Conservation (phyloP, 2,329 filamentous ascomycete species). For the Xylaria sp. region DNA sequence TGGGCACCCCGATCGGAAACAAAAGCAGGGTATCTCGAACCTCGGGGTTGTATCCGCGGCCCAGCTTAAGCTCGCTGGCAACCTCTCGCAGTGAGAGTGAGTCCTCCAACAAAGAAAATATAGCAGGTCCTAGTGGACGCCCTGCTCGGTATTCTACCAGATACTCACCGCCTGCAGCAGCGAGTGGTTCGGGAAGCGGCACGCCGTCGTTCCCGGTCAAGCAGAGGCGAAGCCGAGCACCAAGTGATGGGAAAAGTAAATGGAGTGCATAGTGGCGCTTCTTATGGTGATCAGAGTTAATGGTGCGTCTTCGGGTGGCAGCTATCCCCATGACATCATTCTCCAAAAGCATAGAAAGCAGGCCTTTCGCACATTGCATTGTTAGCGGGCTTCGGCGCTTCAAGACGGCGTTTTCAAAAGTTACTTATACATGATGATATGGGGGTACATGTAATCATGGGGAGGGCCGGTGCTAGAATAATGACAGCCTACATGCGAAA, state of each 20-base stretch:
- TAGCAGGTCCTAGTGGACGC: constrained; percentile 20
- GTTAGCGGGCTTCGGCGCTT: not conserved
- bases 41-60: constrained; percentile 31
- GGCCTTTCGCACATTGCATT: constrained; percentile 10
- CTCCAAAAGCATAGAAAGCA: constrained; percentile 11
- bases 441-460: not conserved
- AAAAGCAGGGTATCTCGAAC: constrained; percentile 34
- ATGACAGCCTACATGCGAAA: not conserved
- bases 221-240: constrained; percentile 33
- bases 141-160: constrained; percentile 28
- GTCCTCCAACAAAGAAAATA: constrained; percentile 40
- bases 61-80: constrained; percentile 27
- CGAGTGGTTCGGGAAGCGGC: constrained; percentile 4
- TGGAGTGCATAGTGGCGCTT: constrained; percentile 32
- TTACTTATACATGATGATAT: constrained; percentile 1
- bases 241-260: constrained; percentile 37
- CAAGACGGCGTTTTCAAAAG: constrained; percentile 18
- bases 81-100: constrained; percentile 35
- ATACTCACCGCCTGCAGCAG: constrained; percentile 26
- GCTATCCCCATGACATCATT: not conserved
- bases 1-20: constrained; percentile 12
- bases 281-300: constrained; percentile 15
- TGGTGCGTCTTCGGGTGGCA: not conserved
- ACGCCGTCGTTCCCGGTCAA: constrained; percentile 26
- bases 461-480: not conserved